A percentile compares a stretch with the other conserved stretches of the same genome.
These are phyloP conservation scores for Hirschioporus abietinus DNA, from an alignment of 768 basidiomycete genomes.

Conservation along the genomic window DNA sequence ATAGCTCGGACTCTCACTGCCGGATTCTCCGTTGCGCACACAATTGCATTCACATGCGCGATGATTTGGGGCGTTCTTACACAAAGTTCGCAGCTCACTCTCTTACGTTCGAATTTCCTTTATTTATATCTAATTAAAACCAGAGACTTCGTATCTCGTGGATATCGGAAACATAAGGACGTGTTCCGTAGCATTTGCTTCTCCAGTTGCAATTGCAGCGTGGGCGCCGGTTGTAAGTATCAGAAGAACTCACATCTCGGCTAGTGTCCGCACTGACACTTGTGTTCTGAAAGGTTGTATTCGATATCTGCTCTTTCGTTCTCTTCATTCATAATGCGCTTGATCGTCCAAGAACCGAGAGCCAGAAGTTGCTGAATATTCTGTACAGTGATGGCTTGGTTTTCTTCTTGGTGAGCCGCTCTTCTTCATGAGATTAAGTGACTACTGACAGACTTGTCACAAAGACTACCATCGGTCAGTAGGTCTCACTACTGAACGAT, in stretches of 20 bases:
- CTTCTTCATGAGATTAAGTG: background rate
- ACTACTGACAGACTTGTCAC: no score
- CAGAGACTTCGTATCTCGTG: background rate
- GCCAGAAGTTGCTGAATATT: background rate
- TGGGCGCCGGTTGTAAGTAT: background rate
- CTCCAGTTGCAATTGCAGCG: background rate
- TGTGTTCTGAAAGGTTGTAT: background rate
- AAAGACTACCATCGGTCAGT: no score
- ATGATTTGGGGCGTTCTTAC: background rate
- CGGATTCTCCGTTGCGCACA: background rate
- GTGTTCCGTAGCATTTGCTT: background rate
- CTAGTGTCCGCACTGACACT: background rate
- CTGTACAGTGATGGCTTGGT: background rate
- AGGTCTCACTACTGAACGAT: no score
- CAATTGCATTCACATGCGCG: background rate
- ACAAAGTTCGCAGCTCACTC: background rate
- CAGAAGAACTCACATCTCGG: background rate
- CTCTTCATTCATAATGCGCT: background rate
- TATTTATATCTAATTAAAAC: background rate
- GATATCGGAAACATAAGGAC: background rate
- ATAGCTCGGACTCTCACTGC: background rate
- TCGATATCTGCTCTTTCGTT: background rate
- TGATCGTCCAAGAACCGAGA: background rate
- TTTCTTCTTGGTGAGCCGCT: background rate
- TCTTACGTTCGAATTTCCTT: background rate